Conservation (phyloP, 345 rosid genomes). For the Carallia brachiata region DNA sequence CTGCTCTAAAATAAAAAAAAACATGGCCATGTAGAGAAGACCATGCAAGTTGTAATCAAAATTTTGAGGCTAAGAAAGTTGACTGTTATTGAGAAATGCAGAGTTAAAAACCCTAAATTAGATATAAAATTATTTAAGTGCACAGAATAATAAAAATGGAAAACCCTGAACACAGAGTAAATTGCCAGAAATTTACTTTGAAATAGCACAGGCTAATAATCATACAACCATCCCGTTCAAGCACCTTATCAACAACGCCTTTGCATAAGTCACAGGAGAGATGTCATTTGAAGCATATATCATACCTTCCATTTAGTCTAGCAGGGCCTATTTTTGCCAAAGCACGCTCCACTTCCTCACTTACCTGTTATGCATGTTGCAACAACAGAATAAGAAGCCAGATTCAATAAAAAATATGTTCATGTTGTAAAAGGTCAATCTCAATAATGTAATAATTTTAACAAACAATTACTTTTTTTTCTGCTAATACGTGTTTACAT, state of each 20-base stretch:
- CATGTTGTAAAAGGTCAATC: background rate
- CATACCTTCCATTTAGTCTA: constrained; percentile 79
- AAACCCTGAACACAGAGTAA: background rate
- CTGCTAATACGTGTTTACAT: too few species aligned
- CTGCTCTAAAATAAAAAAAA: background rate
- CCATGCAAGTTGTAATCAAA: background rate
- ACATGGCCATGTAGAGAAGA: background rate
- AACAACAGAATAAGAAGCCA: constrained; percentile 2
- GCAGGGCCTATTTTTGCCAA: constrained; percentile 92
- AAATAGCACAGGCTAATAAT: too few species aligned
- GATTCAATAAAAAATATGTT: background rate
- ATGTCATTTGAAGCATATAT: background rate
- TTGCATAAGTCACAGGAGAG: too few species aligned
- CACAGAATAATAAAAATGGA: background rate
- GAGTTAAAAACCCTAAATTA: background rate
- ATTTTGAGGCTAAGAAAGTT: background rate
- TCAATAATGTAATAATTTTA: background rate
- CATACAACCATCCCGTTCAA: too few species aligned
- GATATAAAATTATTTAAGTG: background rate
- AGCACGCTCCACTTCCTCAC: constrained; percentile 99
- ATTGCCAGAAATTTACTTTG: too few species aligned
- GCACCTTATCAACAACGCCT: too few species aligned
- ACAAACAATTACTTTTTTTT: too few species aligned
- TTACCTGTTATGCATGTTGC: constrained; percentile 58
- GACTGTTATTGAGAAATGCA: background rate